Base-by-base conservation (phyloP, 2,329 filamentous ascomycete species). In the Sporothrix inflata region DNA sequence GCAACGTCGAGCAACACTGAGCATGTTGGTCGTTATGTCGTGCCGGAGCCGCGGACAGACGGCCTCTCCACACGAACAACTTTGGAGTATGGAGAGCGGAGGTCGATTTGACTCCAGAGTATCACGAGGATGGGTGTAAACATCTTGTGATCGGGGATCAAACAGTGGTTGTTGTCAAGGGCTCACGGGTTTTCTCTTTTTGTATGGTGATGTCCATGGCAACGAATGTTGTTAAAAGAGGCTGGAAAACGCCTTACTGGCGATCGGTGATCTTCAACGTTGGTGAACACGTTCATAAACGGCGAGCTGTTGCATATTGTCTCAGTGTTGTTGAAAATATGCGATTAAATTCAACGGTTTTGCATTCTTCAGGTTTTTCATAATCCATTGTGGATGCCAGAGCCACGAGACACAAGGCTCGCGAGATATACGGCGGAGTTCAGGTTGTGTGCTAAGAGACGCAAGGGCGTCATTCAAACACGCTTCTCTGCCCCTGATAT, bases 231-330 rank as follows among this genome's bases (percentile, higher is more conserved):
- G 40, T 49, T 14, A 11, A 11, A 16, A 24, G 63, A 30, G 42
- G 24, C 63, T n/a, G 63, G 7, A 47, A 49, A n/a, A n/a, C 8
- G 9, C 27, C 19, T 14, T 14, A 14, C 16, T 14, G 66, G n/a
- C 49, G 49, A 69, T 69, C 66, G 7, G 19, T 45, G 47, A 68
- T 68, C 65, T 7, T 38, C 47, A 12, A 3, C 16, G n/a, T 7
- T 69, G 49, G 47, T 69, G 42, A 55, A 30, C 66, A 42, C 66
- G 16, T 21, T 69, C 30, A 42, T 16, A 69, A 69, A 42, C 66
- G 34, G 12, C 49, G 30, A 55, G n/a, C 66, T 19, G 66, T 69
- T 69, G 27, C 66, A 19, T 3, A 42, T 12, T 45, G 66, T 69
- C 66, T 69, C 49, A 69, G 27, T 51, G 19, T 9, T 21, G 30